phyloP scores from a whole-genome alignment of 805 yeast species.

The Priceomyces haplophilus region DNA sequence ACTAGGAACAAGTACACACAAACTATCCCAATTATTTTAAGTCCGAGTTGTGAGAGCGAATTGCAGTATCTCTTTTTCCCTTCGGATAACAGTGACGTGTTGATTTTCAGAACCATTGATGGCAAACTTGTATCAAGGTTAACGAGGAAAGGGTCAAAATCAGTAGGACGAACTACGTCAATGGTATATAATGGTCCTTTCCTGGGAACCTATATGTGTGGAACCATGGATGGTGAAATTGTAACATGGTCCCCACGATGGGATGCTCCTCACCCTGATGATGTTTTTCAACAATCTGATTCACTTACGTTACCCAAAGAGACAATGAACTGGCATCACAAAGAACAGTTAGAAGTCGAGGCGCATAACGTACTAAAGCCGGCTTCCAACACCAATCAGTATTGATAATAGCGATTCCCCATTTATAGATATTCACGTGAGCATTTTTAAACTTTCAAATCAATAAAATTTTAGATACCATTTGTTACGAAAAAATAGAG shows the following conservation, averaged over 20 bases:
- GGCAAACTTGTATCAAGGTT: slow-evolving; percentile 63
- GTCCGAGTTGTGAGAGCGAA: slow-evolving; percentile 51
- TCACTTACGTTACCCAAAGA: not conserved
- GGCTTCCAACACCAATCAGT: slow-evolving; percentile 4
- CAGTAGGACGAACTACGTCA: slow-evolving; percentile 47
- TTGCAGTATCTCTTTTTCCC: slow-evolving; percentile 64
- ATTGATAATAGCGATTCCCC: not conserved
- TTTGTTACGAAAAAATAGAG: no score
- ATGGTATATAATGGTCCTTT: slow-evolving; percentile 48
- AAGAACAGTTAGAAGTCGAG: slow-evolving; percentile 1
- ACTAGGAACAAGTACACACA: slow-evolving; percentile 59
- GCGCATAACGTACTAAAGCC: slow-evolving; percentile 1
- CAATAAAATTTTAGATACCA: not conserved
- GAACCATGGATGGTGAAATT: slow-evolving; percentile 67
- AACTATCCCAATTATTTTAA: slow-evolving; percentile 50
- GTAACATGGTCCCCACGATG: slow-evolving; percentile 47
- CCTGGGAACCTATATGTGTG: slow-evolving; percentile 50
- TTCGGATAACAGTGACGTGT: slow-evolving; percentile 70
- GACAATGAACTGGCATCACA: not conserved
- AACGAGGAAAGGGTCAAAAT: slow-evolving; percentile 40
- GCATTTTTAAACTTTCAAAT: not conserved
- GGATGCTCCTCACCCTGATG: slow-evolving; percentile 11
- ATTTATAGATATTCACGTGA: slow-evolving; percentile 2
- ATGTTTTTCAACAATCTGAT: not conserved
- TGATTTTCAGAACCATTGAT: slow-evolving; percentile 54